Base-by-base conservation (phyloP, 2,329 filamentous ascomycete species). In the Fusarium poae region DNA sequence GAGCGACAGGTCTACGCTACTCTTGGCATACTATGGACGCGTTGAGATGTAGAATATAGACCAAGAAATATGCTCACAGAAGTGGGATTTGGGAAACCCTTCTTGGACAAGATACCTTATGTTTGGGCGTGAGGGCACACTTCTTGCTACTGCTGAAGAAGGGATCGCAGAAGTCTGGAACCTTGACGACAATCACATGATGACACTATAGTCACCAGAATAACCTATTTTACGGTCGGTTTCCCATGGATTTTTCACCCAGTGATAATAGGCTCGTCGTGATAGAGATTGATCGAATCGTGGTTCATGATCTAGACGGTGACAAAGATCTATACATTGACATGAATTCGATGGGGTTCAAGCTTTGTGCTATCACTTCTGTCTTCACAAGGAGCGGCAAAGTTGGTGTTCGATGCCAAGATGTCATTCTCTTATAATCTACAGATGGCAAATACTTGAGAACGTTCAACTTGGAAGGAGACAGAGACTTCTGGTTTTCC, bases 321-420 rank as follows among this genome's bases (percentile, higher is more conserved):
- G n/a, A 20, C 1, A 12, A 0, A 13, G 11, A 20, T 12, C 13
- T 20, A 5, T 39, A 1, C 12, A 7, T 39, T 39, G n/a, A 21
- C 11, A 39, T 3, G 1, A 3, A 13, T 12, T 0, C n/a, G 9
- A 39, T 39, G n/a, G 6, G 12, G 0, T 6, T 20, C 11, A 0
- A 12, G 11, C 10, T 2, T 39, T 39, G n/a, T 1, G 2, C 20
- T 1, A n/a, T 5, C 0, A 6, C 11, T 21, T 10, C n/a, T 39
- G 6, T 39, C 20, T 39, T 39, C 4, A 39, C 37, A 6, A 39
- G 20, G 11, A 21, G 0, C 2, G 37, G 20, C 12, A 39, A 16
- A 1, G 16, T 32, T 0, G 30, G 30, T n/a, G n/a, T n/a, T n/a
- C n/a, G n/a, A n/a, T n/a, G n/a, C n/a, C n/a, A n/a, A n/a, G n/a